phyloP scores from a whole-genome alignment of 768 basidiomycete genomes.

The Roridomyces roridus region DNA sequence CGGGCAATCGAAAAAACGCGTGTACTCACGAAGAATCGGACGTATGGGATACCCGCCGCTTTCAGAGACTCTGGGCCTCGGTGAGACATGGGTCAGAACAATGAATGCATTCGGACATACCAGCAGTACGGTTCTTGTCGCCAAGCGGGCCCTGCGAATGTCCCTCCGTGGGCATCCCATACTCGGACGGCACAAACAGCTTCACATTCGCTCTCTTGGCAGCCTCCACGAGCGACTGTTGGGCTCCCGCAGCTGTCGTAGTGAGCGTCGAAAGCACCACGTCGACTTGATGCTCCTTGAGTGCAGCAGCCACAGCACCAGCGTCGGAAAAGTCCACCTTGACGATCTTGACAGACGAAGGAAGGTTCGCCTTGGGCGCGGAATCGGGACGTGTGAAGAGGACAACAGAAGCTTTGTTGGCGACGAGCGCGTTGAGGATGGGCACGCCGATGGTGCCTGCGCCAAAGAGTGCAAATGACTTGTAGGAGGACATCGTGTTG shows the following conservation, averaged over 20 bases:
- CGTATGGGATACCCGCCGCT: slow-evolving; percentile 35
- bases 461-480: slow-evolving; percentile 8
- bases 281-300: slow-evolving; percentile 37
- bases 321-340: slow-evolving; percentile 35
- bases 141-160: slow-evolving; percentile 30
- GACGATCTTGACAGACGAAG: slow-evolving; percentile 28
- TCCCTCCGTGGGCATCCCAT: slow-evolving; percentile 40
- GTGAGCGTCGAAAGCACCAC: slow-evolving; percentile 41
- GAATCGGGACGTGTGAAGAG: slow-evolving; percentile 24
- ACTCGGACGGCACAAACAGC: slow-evolving; percentile 47
- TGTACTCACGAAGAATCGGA: slow-evolving; percentile 40
- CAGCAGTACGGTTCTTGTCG: slow-evolving; percentile 34
- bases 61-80: slow-evolving; percentile 33
- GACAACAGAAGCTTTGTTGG: slow-evolving; percentile 41
- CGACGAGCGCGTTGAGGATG: slow-evolving; percentile 49
- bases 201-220: slow-evolving; percentile 43
- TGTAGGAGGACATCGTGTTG: slow-evolving; percentile 1
- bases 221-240: slow-evolving; percentile 38
- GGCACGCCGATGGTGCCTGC: slow-evolving; percentile 27
- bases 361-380: slow-evolving; percentile 5
- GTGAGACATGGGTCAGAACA: no score
- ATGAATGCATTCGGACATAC: slow-evolving; percentile 18
- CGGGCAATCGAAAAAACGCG: no score
- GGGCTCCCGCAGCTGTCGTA: slow-evolving; percentile 27
- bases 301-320: slow-evolving; percentile 27